These are phyloP conservation scores for Globisporangium echinulatum DNA, from an alignment of 352 stramenopile genomes.

Conservation along the genomic window DNA sequence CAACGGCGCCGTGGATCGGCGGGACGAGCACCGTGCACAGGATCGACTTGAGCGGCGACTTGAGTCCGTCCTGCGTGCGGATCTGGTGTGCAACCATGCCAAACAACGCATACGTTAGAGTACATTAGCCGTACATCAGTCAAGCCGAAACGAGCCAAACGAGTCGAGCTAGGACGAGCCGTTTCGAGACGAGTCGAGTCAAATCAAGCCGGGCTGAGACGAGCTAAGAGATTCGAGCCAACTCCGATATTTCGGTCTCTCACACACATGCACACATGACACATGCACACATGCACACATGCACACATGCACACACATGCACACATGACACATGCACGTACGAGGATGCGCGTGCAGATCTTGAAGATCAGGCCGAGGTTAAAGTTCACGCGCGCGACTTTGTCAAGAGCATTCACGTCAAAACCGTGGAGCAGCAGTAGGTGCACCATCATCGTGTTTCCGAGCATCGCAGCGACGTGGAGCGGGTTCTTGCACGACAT, in stretches of 20 bases:
- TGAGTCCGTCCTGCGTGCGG: conserved; percentile 51
- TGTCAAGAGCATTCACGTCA: conserved; percentile 67
- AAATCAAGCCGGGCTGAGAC: no score
- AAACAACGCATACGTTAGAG: no score
- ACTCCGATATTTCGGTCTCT: no score
- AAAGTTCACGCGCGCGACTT: conserved; percentile 75
- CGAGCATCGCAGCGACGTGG: conserved; percentile 56
- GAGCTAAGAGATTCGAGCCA: no score
- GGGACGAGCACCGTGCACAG: conserved; percentile 63
- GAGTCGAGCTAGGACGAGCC: background rate
- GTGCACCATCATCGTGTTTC: conserved; percentile 49
- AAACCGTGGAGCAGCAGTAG: conserved; percentile 46
- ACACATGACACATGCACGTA: conserved; percentile 14
- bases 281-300: no score
- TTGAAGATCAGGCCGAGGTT: conserved; percentile 73
- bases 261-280: no score
- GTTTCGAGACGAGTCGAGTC: no score
- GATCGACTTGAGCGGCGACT: conserved; percentile 36
- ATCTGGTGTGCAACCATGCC: conserved; percentile 19
- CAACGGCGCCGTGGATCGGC: conserved; percentile 61
- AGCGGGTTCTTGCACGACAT: conserved; percentile 71
- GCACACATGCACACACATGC: no score
- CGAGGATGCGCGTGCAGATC: conserved; percentile 48
- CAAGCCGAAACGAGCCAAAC: background rate
- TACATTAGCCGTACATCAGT: no score